A percentile compares a stretch with the other conserved stretches of the same genome.
phyloP scores from a whole-genome alignment of 2,329 filamentous ascomycete genomes.

The Penicillium sp. region DNA sequence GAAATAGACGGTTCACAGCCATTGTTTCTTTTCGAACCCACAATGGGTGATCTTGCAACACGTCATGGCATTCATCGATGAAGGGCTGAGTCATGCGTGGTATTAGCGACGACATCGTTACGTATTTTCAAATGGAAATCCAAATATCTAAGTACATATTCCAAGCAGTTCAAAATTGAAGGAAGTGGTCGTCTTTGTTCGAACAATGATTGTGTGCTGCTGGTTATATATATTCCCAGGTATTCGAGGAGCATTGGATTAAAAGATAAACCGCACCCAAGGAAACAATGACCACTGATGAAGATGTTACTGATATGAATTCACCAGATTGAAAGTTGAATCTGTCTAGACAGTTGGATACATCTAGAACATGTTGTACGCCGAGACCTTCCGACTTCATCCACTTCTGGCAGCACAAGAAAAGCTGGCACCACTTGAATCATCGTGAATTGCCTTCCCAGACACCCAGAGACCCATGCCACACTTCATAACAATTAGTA shows the following conservation, averaged over 20 bases:
- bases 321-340: not conserved
- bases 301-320: accelerated
- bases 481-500: not conserved
- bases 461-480: constrained; percentile 16
- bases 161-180: not conserved
- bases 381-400: not conserved
- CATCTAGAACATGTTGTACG: not conserved
- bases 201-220: not conserved
- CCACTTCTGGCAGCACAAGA: constrained; percentile 3
- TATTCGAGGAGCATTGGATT: not conserved
- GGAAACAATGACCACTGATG: too few species aligned
- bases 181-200: not conserved
- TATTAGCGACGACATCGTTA: not conserved
- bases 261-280: not conserved
- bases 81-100: not conserved
- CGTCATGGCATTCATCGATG: not conserved
- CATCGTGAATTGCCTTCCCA: constrained; percentile 14
- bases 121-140: not conserved
- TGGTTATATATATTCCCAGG: too few species aligned
- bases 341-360: not conserved
- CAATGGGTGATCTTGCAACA: not conserved
- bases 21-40: not conserved
- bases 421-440: constrained; percentile 10
- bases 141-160: not conserved
- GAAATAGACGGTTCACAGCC: not conserved